phyloP scores from a whole-genome alignment of 176 grass and related monocot genomes.

The Zoysia pacifica region DNA sequence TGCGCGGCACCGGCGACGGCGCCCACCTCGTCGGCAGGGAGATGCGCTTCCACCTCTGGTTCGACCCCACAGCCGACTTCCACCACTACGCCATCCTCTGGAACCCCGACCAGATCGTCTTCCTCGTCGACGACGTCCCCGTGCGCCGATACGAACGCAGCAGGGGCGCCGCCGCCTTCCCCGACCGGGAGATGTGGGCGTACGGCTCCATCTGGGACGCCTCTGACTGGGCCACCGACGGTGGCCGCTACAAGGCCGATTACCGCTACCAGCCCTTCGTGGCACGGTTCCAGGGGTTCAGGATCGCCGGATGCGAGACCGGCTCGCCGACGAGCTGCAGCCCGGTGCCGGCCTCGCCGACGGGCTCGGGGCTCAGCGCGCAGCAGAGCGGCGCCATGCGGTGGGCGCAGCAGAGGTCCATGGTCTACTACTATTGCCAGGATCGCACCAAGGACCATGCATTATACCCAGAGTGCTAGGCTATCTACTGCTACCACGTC shows the following conservation, averaged over 20 bases:
- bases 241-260: conserved; percentile 64
- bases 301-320: conserved; percentile 56
- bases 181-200: conserved; percentile 61
- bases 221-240: conserved; percentile 83
- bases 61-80: conserved; percentile 65
- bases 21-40: conserved; percentile 63
- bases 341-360: conserved; percentile 43
- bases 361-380: conserved; percentile 40
- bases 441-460: conserved; percentile 58
- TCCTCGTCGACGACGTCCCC: conserved; percentile 81
- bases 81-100: conserved; percentile 82
- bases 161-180: conserved; percentile 24
- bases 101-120: conserved; percentile 88
- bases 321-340: conserved; percentile 34
- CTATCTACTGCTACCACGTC: background rate
- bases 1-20: conserved; percentile 72
- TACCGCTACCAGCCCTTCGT: conserved; percentile 79
- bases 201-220: conserved; percentile 92
- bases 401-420: conserved; percentile 69
- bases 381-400: conserved; percentile 61
- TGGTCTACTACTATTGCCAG: conserved; percentile 82
- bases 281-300: conserved; percentile 37
- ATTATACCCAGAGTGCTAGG: conserved; percentile 68
- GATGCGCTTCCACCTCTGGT: conserved; percentile 91
- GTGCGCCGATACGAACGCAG: conserved; percentile 43